Conservation (phyloP, 148 eudicot species). For the Nepenthes gracilis region DNA sequence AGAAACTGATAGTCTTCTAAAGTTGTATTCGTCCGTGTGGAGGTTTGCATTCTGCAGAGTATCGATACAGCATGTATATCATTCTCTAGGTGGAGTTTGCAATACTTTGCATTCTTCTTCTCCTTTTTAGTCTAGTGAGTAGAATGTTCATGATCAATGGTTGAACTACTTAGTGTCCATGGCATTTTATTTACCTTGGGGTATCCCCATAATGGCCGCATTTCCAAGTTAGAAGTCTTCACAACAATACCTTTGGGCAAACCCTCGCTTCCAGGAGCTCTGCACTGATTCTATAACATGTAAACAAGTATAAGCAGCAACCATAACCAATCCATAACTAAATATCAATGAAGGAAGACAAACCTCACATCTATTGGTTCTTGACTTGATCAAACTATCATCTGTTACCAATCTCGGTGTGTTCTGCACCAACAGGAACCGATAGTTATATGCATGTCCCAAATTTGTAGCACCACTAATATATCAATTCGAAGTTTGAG, state of each 20-base stretch:
- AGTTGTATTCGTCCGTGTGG: no score
- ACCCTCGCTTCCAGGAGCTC: constrained; percentile 63
- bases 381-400: constrained; percentile 8
- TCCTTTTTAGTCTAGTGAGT: not conserved
- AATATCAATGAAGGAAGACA: constrained; percentile 2
- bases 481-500: not conserved
- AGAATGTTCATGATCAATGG: not conserved
- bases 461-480: not conserved
- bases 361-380: constrained; percentile 26
- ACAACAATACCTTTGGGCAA: constrained; percentile 68
- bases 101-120: not conserved
- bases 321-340: not conserved
- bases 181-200: constrained; percentile 44
- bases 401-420: constrained; percentile 11
- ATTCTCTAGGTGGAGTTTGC: no score
- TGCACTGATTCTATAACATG: constrained; percentile 45
- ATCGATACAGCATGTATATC: no score
- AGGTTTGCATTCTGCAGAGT: no score
- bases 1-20: no score
- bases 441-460: not conserved
- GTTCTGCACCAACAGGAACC: constrained; percentile 22
- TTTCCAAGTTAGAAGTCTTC: constrained; percentile 62
- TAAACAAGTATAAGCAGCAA: constrained; percentile 10
- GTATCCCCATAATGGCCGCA: constrained; percentile 79
- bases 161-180: not conserved